These are phyloP conservation scores for Entelexis sorbosivorans DNA, from an alignment of 1,139 yeast species.

Conservation along the genomic window DNA sequence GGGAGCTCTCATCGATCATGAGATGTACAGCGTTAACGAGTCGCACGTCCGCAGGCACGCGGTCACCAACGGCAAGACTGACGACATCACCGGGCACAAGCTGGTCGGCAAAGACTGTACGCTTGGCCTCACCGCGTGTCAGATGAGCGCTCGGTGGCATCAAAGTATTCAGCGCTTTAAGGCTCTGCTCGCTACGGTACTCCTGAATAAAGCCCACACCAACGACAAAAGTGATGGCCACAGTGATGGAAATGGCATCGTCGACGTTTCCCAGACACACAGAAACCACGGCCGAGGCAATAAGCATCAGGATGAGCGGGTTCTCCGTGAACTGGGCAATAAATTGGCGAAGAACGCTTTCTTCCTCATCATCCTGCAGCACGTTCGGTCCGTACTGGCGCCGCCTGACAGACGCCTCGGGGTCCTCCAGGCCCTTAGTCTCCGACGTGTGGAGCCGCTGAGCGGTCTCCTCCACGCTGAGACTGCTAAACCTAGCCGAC, in stretches of 20 bases:
- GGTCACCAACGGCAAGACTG: conserved; percentile 78
- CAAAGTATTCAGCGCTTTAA: conserved; percentile 78
- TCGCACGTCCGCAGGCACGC: conserved; percentile 89
- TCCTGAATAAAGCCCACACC: conserved; percentile 95
- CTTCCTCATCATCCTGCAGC: conserved; percentile 65
- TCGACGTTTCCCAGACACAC: conserved; percentile 87
- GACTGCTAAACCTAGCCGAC: conserved; percentile 37
- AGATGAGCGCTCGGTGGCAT: conserved; percentile 92
- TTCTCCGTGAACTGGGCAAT: conserved; percentile 72
- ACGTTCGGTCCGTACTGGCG: conserved; percentile 70
- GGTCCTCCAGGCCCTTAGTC: conserved; percentile 48
- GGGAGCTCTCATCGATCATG: conserved; percentile 77
- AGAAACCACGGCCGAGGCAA: conserved; percentile 77
- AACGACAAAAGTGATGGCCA: conserved; percentile 82
- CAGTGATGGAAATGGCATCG: conserved; percentile 73
- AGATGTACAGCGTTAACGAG: conserved; percentile 66
- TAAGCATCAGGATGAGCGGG: conserved; percentile 72
- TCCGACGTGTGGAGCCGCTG: conserved; percentile 51
- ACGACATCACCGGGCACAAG: conserved; percentile 94
- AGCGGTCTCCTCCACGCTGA: conserved; percentile 52
- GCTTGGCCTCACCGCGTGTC: conserved; percentile 60
- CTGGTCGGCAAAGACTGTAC: conserved; percentile 69
- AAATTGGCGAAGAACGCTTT: conserved; percentile 57
- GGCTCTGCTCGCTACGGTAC: conserved; percentile 82
- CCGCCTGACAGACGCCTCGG: conserved; percentile 62